Percentiles rank a stretch among this genome's conserved stretches.
These are phyloP conservation scores for Hericium coralloides DNA, from an alignment of 768 basidiomycete genomes.

Conservation along the genomic window DNA sequence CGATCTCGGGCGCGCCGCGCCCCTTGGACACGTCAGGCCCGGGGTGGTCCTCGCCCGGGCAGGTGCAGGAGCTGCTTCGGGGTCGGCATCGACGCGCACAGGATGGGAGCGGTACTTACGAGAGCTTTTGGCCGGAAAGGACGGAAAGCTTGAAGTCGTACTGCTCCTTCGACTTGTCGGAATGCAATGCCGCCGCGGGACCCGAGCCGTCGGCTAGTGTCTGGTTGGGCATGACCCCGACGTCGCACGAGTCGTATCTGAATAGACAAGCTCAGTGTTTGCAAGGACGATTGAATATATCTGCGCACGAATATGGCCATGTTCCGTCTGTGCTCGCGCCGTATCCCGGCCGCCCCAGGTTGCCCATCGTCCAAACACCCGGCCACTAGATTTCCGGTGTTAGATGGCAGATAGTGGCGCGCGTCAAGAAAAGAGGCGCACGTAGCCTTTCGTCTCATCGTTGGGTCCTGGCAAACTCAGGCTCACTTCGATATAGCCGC, in stretches of 20 bases:
- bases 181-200: constrained; percentile 53
- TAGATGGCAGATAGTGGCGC: background rate
- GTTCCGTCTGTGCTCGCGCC: constrained; percentile 70
- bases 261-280: background rate
- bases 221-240: constrained; percentile 48
- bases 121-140: constrained; percentile 68
- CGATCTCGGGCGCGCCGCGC: constrained; percentile 76
- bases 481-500: constrained; percentile 64
- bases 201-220: constrained; percentile 36
- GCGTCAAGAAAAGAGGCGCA: constrained; percentile 19
- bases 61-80: constrained; percentile 59
- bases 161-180: constrained; percentile 35
- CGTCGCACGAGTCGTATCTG: constrained; percentile 48
- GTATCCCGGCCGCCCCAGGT: constrained; percentile 77
- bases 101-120: constrained; percentile 31
- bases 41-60: constrained; percentile 67
- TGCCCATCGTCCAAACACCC: constrained; percentile 85
- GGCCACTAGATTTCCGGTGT: constrained; percentile 48
- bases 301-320: constrained; percentile 70
- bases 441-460: constrained; percentile 38
- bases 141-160: constrained; percentile 61
- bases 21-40: constrained; percentile 48
- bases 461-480: constrained; percentile 52
- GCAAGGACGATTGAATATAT: background rate
- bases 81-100: background rate